Percentiles rank a stretch among this genome's conserved stretches.
Conservation (phyloP, 345 rosid genomes). For the Syzygium grande region DNA sequence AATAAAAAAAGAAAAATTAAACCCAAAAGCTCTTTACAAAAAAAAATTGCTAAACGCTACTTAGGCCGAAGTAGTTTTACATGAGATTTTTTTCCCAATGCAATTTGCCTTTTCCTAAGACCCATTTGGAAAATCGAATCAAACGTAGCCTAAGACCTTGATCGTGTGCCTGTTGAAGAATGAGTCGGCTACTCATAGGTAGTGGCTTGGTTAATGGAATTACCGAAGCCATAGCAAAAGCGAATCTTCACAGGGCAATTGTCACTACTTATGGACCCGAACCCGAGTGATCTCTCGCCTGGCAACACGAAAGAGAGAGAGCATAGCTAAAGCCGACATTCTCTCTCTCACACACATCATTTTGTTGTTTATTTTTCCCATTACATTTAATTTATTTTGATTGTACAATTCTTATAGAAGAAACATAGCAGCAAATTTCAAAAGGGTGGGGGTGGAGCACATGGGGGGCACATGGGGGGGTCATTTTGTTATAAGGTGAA, state of each 20-base stretch:
- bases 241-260: not conserved
- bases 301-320: not conserved
- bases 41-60: too few species aligned
- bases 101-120: too few species aligned
- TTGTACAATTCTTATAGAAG: not conserved
- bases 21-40: too few species aligned
- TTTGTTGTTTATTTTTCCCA: not conserved
- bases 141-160: too few species aligned
- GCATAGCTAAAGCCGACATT: not conserved
- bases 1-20: too few species aligned
- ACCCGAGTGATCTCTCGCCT: too few species aligned
- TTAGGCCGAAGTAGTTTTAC: too few species aligned
- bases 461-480: not conserved
- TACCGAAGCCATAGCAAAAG: not conserved
- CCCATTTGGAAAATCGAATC: too few species aligned
- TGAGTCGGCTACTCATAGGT: rapidly evolving
- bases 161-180: not conserved
- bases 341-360: not conserved
- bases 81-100: too few species aligned
- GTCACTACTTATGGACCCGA: too few species aligned
- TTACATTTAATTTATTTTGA: not conserved
- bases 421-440: not conserved
- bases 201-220: not conserved
- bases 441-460: not conserved
- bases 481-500: not conserved